Conservation (phyloP, 148 eudicot genomes). For the Dysphania ambrosioides region DNA sequence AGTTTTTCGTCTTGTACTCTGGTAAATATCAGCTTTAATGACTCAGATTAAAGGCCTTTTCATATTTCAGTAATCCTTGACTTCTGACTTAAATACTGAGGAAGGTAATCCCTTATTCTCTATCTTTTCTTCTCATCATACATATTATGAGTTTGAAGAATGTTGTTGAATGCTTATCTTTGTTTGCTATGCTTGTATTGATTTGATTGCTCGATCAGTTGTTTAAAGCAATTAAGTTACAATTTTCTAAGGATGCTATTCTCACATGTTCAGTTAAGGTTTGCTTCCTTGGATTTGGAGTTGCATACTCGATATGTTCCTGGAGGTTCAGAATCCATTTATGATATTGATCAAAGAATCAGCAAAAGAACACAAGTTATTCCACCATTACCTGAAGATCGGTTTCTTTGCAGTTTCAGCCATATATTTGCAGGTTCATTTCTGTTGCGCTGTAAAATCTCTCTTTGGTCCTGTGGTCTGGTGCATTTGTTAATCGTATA, state of each 20-base stretch:
- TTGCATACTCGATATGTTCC: slow-evolving; percentile 79
- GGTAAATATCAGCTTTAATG: too few species aligned
- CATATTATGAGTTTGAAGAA: background rate
- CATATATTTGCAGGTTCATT: slow-evolving; percentile 90
- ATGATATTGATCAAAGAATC: slow-evolving; percentile 80
- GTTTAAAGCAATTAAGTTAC: background rate
- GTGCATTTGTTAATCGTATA: background rate
- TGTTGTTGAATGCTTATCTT: background rate
- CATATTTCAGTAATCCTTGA: too few species aligned
- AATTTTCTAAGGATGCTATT: background rate
- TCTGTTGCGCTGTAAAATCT: background rate
- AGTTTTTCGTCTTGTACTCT: too few species aligned
- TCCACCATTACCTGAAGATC: slow-evolving; percentile 89
- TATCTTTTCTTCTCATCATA: background rate
- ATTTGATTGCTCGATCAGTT: background rate
- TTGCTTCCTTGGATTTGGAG: slow-evolving; percentile 83
- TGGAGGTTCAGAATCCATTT: slow-evolving; percentile 80
- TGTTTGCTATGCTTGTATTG: background rate
- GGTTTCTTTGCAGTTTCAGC: slow-evolving; percentile 85
- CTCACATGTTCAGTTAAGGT: slow-evolving; percentile 51
- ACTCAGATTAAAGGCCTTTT: too few species aligned
- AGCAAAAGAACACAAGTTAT: slow-evolving; percentile 68
- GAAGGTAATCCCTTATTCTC: too few species aligned
- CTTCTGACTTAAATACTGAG: too few species aligned
- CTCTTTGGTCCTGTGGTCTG: background rate